Base-by-base conservation (phyloP, 176 grass and related monocot species). In the Raddia guianensis region DNA sequence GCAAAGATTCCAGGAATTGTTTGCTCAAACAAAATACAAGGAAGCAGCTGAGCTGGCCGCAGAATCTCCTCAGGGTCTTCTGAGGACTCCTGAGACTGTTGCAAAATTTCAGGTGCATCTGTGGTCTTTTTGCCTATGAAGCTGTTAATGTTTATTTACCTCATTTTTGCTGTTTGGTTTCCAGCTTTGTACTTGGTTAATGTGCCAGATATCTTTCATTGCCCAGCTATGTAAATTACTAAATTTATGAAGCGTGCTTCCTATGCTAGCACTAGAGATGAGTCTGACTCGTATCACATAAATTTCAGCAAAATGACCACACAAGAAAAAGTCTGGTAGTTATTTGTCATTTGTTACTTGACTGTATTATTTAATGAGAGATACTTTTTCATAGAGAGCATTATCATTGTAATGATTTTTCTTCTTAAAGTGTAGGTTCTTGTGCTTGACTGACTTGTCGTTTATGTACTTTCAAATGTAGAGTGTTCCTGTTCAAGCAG, bases 41-140 rank as follows among this genome's bases (percentile, higher is more conserved):
- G 95, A 98, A 91, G 95, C 95, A 79, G 95, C 95, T 84, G 95
- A 98, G 81, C 72, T 98, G 76, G 95, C 95, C 68, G 95, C 95
- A 68, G 95, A 98, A 58, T 98, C 95, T 72, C 95, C 95, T 12
- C 95, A 98, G 73, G 92, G 88, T 32, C 91, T 95, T 63, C 75
- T 98, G 46, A 82, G 95, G 78, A 98, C 95, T 57, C 90, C 92
- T 1, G 95, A 98, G 63, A 98, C 95, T 6, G 92, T 98, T 15
- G 95, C 95, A 33, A 98, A 98, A 72, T 98, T 98, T 74, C 95
- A 98, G 90, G 95, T 94, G 44, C 37, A 20, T 59, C 76, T 91
- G 34, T 70, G 37, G 49, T 88, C 66, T 12, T 69, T 52, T 20
- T 47, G 50, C 15, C 5, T 66, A 53, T 79, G 63, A 37, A 55